phyloP scores from a whole-genome alignment of 2,329 filamentous ascomycete species.

The Penicillium occitanis region DNA sequence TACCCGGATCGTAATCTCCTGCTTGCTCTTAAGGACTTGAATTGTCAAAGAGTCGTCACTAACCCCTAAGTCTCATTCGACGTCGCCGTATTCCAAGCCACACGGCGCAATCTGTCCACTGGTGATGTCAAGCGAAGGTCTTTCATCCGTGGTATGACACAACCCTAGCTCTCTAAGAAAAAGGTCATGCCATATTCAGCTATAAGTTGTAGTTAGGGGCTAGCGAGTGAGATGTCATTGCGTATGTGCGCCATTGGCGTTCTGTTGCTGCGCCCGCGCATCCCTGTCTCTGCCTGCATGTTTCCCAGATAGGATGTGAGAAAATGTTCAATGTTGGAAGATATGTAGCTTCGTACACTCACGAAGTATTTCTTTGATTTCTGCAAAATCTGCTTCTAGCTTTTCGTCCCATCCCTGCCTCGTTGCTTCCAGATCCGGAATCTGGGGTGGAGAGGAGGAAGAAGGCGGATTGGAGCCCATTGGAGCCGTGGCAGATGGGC shows the following conservation, averaged over 20 bases:
- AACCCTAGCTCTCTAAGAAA: not conserved
- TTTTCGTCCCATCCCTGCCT: slow-evolving; percentile 13
- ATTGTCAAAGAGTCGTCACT: not conserved
- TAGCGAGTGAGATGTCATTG: not conserved
- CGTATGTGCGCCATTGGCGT: not conserved
- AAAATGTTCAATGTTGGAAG: not conserved
- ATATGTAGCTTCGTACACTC: not conserved
- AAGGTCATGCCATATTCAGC: not conserved
- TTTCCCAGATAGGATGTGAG: not conserved
- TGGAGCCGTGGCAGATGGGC: not conserved
- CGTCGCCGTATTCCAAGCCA: not conserved
- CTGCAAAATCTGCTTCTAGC: slow-evolving; percentile 2
- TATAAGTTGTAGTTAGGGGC: not conserved
- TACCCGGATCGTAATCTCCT: not conserved
- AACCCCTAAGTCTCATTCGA: not conserved
- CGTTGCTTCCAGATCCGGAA: slow-evolving; percentile 14
- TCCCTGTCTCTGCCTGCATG: slow-evolving; percentile 6
- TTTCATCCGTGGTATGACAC: not conserved
- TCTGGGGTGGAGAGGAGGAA: not conserved
- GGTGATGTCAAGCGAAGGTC: not conserved
- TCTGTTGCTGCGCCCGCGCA: slow-evolving; percentile 1
- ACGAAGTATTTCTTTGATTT: slow-evolving; percentile 16
- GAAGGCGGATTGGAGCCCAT: slow-evolving; percentile 4
- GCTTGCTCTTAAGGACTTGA: not conserved
- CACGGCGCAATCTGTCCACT: not conserved